phyloP scores from a whole-genome alignment of 495 filamentous ascomycete species.

The Tetracladium marchalianum region DNA sequence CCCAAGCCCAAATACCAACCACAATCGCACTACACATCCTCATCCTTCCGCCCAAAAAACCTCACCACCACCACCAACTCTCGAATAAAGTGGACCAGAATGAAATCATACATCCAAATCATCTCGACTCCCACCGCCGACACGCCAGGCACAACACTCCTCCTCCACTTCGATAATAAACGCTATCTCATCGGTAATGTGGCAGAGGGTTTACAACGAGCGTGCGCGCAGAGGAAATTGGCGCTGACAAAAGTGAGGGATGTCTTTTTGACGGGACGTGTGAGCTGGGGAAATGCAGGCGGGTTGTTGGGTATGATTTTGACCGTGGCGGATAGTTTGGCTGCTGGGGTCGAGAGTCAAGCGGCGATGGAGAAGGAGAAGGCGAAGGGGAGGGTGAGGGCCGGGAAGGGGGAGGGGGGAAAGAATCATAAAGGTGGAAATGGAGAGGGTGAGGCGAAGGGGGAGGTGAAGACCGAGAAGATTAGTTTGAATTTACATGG shows the following conservation, averaged over 20 bases:
- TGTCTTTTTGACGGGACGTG: conserved; percentile 70
- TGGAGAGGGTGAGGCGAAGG: conserved; percentile 12
- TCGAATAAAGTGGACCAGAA: conserved; percentile 26
- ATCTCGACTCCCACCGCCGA: conserved; percentile 81
- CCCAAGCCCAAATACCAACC: too few species aligned
- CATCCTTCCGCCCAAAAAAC: background rate
- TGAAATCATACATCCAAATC: conserved; percentile 65
- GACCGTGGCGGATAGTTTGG: conserved; percentile 58
- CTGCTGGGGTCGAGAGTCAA: conserved; percentile 5
- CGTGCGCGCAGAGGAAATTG: conserved; percentile 52
- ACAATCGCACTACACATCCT: too few species aligned
- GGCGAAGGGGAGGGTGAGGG: conserved; percentile 13
- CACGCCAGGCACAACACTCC: conserved; percentile 67
- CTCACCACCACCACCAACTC: background rate
- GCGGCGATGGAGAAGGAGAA: conserved; percentile 22
- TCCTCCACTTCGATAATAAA: conserved; percentile 67
- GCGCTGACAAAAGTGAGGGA: conserved; percentile 52
- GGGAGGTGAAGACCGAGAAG: conserved; percentile 3
- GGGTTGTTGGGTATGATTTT: conserved; percentile 79
- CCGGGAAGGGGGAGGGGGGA: conserved; percentile 20
- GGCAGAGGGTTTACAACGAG: conserved; percentile 78
- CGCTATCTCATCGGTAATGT: conserved; percentile 85
- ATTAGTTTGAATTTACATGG: conserved; percentile 60
- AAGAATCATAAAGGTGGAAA: conserved; percentile 17
- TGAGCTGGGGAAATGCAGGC: conserved; percentile 65